These are phyloP conservation scores for Suhomyces bokatorum DNA, from an alignment of 1,139 yeast species.

Conservation along the genomic window DNA sequence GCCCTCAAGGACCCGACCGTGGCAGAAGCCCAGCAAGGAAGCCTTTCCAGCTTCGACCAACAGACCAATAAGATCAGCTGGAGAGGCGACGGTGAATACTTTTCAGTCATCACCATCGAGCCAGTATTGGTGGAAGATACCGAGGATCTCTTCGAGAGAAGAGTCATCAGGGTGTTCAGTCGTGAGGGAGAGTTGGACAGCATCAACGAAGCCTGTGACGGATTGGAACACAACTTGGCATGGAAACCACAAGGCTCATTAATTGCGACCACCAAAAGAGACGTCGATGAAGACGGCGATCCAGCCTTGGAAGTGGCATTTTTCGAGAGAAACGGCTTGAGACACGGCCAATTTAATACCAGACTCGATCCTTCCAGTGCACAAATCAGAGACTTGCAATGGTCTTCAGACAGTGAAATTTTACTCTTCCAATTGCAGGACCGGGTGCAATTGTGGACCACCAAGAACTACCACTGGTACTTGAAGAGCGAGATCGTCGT, in stretches of 20 bases:
- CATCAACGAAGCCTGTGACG: conserved; percentile 89
- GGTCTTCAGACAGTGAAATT: conserved; percentile 85
- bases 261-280: conserved; percentile 79
- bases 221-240: conserved; percentile 67
- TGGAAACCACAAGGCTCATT: conserved; percentile 94
- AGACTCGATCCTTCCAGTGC: conserved; percentile 54
- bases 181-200: conserved; percentile 79
- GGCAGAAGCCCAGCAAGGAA: conserved; percentile 70
- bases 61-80: conserved; percentile 61
- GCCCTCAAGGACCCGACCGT: conserved; percentile 89
- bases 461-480: conserved; percentile 95
- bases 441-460: conserved; percentile 81
- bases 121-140: conserved; percentile 44
- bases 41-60: conserved; percentile 54
- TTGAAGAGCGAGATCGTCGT: conserved; percentile 72
- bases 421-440: conserved; percentile 65
- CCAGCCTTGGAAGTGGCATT: conserved; percentile 62
- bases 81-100: conserved; percentile 94
- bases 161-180: conserved; percentile 81
- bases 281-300: conserved; percentile 49
- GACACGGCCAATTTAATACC: conserved; percentile 83
- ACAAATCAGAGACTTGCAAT: conserved; percentile 54
- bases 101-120: conserved; percentile 69
- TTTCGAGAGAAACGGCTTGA: conserved; percentile 89
- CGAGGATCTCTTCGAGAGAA: conserved; percentile 49